These are phyloP conservation scores for Solanum etuberosum DNA, from an alignment of 257 asterid genomes.

Conservation along the genomic window DNA sequence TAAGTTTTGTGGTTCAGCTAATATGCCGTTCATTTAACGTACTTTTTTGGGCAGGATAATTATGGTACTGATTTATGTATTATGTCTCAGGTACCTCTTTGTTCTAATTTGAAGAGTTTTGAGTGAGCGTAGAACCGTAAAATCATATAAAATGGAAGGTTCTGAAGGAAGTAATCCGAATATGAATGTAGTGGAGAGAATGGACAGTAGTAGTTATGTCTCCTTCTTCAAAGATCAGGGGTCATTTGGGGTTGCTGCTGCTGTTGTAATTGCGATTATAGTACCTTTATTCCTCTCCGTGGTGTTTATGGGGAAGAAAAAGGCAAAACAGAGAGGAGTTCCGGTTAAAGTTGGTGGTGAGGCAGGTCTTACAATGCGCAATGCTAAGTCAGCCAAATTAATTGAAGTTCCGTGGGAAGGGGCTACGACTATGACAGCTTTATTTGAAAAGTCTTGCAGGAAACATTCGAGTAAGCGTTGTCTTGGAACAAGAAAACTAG, in stretches of 20 bases:
- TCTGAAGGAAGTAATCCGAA: conserved; percentile 2
- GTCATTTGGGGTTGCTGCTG: conserved; percentile 31
- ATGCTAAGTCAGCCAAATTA: conserved; percentile 39
- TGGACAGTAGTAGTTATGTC: conserved; percentile 14
- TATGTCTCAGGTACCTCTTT: neutral
- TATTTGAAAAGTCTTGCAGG: conserved; percentile 77
- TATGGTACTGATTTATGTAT: neutral
- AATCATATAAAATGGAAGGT: conserved; percentile 12
- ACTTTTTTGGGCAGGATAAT: neutral
- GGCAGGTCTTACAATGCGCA: conserved; percentile 63
- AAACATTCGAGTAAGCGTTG: conserved; percentile 37
- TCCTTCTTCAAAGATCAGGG: conserved; percentile 33
- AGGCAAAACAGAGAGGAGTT: conserved; percentile 65
- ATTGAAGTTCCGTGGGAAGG: conserved; percentile 96
- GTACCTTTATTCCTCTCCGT: conserved; percentile 48
- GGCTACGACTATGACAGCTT: conserved; percentile 73
- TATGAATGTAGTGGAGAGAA: conserved; percentile 15
- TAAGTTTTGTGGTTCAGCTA: neutral
- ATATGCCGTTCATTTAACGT: neutral
- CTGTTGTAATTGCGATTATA: conserved; percentile 37
- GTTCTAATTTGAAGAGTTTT: neutral
- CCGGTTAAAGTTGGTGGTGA: conserved; percentile 65
- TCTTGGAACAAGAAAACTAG: conserved; percentile 72
- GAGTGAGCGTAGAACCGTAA: neutral
- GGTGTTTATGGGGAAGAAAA: conserved; percentile 43